Evolutionary conservation across 2,329 filamentous ascomycete genomes (phyloP), one percentile per base, ranked within the genome.

Genomic region (Arthrobotrys musiformis): DNA sequence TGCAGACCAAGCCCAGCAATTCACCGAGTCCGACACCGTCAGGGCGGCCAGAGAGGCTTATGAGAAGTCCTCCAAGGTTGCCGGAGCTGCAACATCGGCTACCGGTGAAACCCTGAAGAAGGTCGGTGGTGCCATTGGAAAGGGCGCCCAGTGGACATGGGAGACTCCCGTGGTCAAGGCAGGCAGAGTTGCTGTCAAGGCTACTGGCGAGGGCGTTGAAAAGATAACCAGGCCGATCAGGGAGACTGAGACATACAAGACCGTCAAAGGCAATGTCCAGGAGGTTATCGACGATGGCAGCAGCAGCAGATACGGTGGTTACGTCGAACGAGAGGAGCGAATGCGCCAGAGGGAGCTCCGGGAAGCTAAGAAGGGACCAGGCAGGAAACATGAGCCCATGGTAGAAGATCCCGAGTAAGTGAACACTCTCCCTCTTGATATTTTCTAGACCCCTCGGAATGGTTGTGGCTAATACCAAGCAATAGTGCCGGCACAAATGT

Each of bases 221-320:
- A 97, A 95, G 85, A 93, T 91, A n/a, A 99, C 95, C 2, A 90
- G 94, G 82, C 95, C 95, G 3, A 92, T 99, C 76, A 90, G 95
- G 79, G 91, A 98, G 81, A 98, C 95, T 0, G 93, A 98, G 83
- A 93, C 93, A 1, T 99, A 91, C 86, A 97, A 97, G 85, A 89
- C 86, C 5, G 83, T 83, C 4, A 83, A 84, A 52, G 83, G 83
- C 19, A 91, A 91, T 80, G 93, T 99, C 79, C 97, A 97, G 86
- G 88, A 98, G 79, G 94, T 94, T 64, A 97, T 99, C 79, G 95
- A 99, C 81, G 95, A 99, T 84, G 95, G 95, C 28, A 97, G 93
- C 84, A 97, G 93, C 81, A 97, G 94, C 42, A 88, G 94, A 81
- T 99, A 99, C 80, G 95, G 95, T 82, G 95, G 95, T 17, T 99